A percentile compares a stretch with the other conserved stretches of the same genome.
phyloP scores from a whole-genome alignment of 768 basidiomycete species.

The Suillus decipiens region DNA sequence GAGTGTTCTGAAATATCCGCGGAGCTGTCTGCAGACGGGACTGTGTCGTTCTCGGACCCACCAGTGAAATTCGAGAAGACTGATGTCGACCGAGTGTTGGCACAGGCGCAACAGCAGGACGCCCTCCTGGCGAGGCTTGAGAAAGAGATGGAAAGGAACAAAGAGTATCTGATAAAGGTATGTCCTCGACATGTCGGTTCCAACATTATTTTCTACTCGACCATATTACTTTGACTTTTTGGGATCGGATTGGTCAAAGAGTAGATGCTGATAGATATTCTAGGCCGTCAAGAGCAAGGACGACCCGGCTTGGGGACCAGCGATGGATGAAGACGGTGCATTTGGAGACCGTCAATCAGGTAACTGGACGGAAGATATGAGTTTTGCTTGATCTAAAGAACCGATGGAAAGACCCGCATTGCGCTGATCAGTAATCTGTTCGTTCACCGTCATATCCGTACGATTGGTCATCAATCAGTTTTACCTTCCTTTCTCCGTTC shows the following conservation, averaged over 20 bases:
- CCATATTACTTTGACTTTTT: background rate
- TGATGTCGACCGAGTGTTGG: constrained; percentile 62
- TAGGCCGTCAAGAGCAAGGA: constrained; percentile 35
- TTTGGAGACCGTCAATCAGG: constrained; percentile 17
- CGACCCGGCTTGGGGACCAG: constrained; percentile 24
- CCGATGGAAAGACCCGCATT: background rate
- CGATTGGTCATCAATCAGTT: background rate
- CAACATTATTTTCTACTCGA: constrained; percentile 1
- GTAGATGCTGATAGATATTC: constrained; percentile 3
- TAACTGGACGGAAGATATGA: constrained; percentile 30
- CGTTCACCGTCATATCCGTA: background rate
- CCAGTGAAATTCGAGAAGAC: constrained; percentile 57
- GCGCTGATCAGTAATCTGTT: background rate
- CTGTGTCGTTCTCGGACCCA: constrained; percentile 73
- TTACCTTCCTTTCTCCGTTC: background rate
- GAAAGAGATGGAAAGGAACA: constrained; percentile 53
- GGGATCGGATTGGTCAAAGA: background rate
- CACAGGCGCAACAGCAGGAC: constrained; percentile 51
- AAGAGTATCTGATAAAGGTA: constrained; percentile 76
- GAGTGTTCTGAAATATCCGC: constrained; percentile 71
- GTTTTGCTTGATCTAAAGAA: constrained; percentile 16
- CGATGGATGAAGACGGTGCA: constrained; percentile 29
- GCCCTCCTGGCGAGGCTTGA: constrained; percentile 25
- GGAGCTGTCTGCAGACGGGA: constrained; percentile 63
- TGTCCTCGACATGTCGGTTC: constrained; percentile 13